These are phyloP conservation scores for Lactifluus pinguis DNA, from an alignment of 768 basidiomycete genomes.

Conservation along the genomic window DNA sequence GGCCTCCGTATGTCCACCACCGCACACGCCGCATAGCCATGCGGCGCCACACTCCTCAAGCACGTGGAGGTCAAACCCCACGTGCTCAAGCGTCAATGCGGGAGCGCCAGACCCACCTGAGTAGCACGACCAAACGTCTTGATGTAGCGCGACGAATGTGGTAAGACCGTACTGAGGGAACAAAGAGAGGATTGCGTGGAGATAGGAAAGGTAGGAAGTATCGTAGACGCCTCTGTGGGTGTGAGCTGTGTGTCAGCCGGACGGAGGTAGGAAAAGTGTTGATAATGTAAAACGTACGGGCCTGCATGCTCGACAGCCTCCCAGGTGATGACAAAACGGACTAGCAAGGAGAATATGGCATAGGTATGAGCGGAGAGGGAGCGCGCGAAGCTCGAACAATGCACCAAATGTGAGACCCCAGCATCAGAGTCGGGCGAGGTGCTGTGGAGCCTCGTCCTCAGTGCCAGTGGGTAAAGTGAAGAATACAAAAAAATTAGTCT, in stretches of 20 bases:
- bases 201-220: slow-evolving; percentile 69
- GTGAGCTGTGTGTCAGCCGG: neutral
- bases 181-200: slow-evolving; percentile 57
- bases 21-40: slow-evolving; percentile 73
- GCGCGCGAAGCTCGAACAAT: slow-evolving; percentile 23
- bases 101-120: slow-evolving; percentile 94
- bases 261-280: neutral
- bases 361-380: neutral
- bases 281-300: slow-evolving; percentile 47
- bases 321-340: slow-evolving; percentile 93
- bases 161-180: slow-evolving; percentile 64
- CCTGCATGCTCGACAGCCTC: slow-evolving; percentile 93
- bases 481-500: too few species aligned
- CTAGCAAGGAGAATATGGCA: slow-evolving; percentile 29
- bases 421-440: slow-evolving; percentile 66
- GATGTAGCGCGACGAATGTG: slow-evolving; percentile 78
- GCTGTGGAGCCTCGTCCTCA: slow-evolving; percentile 69
- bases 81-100: slow-evolving; percentile 84
- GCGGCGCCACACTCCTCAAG: slow-evolving; percentile 82
- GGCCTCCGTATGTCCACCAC: slow-evolving; percentile 63
- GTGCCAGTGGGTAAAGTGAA: too few species aligned
- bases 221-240: slow-evolving; percentile 71
- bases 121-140: slow-evolving; percentile 95
- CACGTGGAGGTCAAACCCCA: slow-evolving; percentile 74
- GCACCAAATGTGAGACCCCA: slow-evolving; percentile 85